Evolutionary conservation across 2,329 filamentous ascomycete genomes (phyloP).

Genomic region (Hypoxylon sp.): DNA sequence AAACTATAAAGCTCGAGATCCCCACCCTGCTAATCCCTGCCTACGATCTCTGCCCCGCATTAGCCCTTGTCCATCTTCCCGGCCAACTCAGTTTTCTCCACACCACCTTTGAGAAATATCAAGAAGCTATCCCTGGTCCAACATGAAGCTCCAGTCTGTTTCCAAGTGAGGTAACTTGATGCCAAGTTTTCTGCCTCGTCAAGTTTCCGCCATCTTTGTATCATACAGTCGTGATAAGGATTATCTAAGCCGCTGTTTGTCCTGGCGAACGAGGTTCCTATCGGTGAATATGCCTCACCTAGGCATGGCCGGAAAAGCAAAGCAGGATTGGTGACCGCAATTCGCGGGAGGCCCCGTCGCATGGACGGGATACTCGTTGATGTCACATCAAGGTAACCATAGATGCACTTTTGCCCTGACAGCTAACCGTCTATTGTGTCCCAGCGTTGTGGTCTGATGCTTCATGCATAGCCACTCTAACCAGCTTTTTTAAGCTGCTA

Average conservation of each 20-base stretch:
- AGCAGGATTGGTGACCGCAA: neutral
- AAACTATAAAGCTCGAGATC: neutral
- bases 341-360: neutral
- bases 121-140: conserved; percentile 26
- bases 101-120: conserved; percentile 23
- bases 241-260: neutral
- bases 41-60: conserved; percentile 25
- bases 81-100: conserved; percentile 32
- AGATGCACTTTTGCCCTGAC: conserved; percentile 10
- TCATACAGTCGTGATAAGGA: neutral
- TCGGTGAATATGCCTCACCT: neutral
- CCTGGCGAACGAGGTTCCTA: neutral
- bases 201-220: neutral
- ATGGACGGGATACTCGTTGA: conserved; percentile 4
- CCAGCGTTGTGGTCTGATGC: conserved; percentile 23
- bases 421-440: conserved; percentile 25
- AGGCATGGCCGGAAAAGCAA: conserved; percentile 7
- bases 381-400: conserved; percentile 27
- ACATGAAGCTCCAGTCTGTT: conserved; percentile 4
- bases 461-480: conserved; percentile 10
- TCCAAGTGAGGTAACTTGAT: neutral
- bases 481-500: neutral
- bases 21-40: conserved; percentile 11
- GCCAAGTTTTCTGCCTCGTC: conserved; percentile 9
- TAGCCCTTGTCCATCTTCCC: conserved; percentile 13